These are phyloP conservation scores for Carnegiea gigantea DNA, from an alignment of 179 eudicot species.

Conservation along the genomic window DNA sequence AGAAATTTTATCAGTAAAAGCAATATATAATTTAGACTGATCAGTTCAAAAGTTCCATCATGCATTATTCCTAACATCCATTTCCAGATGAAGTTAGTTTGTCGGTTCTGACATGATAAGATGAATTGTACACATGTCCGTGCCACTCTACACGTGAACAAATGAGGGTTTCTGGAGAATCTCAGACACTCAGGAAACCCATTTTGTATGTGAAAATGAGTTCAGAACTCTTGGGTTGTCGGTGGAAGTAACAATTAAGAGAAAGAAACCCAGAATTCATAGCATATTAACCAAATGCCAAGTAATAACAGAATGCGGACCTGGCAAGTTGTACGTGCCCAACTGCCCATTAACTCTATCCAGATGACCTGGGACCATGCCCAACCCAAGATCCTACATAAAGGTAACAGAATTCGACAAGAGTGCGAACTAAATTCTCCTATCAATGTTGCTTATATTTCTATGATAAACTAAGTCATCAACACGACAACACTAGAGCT, in stretches of 20 bases:
- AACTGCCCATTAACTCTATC: no score
- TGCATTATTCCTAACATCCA: not conserved
- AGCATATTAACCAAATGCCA: no score
- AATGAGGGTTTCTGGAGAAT: not conserved
- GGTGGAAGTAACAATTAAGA: no score
- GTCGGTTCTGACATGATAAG: not conserved
- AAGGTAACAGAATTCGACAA: not conserved
- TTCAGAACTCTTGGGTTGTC: no score
- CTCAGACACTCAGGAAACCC: not conserved
- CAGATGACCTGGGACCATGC: no score
- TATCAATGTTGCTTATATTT: not conserved
- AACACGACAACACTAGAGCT: not conserved
- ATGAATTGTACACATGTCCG: not conserved
- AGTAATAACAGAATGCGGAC: no score
- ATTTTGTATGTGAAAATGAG: no score
- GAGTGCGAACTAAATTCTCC: not conserved
- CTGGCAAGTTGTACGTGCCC: no score
- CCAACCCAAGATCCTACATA: not conserved
- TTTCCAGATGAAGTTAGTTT: not conserved
- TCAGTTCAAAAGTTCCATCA: not conserved
- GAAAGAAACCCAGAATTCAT: no score
- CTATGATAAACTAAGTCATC: not conserved
- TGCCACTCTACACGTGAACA: not conserved
- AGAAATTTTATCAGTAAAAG: constrained; percentile 5
- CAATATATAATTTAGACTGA: not conserved